Percentiles rank a stretch among this genome's conserved stretches.
Conservation (phyloP, 2,329 filamentous ascomycete species). For the Cordyceps sp. region DNA sequence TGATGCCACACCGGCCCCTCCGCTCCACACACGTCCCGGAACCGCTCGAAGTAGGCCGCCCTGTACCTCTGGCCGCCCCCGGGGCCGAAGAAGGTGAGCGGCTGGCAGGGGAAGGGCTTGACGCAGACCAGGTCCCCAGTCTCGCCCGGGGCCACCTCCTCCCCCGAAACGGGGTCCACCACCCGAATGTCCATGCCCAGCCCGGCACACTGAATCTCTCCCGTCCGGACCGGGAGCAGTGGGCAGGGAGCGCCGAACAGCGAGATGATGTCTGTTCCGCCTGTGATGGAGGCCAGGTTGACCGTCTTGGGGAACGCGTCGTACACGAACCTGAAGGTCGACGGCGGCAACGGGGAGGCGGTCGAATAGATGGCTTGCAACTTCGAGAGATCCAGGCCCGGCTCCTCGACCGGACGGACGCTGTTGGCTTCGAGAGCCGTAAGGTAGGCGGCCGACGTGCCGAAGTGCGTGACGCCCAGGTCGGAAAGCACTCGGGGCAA, state of each 20-base stretch:
- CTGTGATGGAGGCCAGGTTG: conserved; percentile 85
- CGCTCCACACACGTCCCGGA: conserved; percentile 29
- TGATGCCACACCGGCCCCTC: conserved; percentile 63
- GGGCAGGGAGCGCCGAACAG: conserved; percentile 79
- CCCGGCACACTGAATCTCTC: conserved; percentile 63
- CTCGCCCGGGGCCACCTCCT: conserved; percentile 40
- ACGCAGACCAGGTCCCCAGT: conserved; percentile 81
- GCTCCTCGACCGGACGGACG: conserved; percentile 37
- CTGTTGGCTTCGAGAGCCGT: conserved; percentile 72
- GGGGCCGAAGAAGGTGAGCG: conserved; percentile 71
- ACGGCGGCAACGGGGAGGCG: conserved; percentile 79
- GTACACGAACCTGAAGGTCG: conserved; percentile 86
- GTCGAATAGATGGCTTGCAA: conserved; percentile 87
- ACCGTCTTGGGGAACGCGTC: conserved; percentile 61
- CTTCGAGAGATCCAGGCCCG: conserved; percentile 38
- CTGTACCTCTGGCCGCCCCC: conserved; percentile 54
- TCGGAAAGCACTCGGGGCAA: conserved; percentile 71
- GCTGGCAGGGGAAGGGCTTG: conserved; percentile 77
- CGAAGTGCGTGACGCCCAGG: conserved; percentile 77
- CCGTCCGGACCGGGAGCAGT: conserved; percentile 52
- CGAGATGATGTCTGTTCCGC: conserved; percentile 91
- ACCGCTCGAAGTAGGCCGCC: conserved; percentile 76
- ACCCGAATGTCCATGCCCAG: conserved; percentile 63
- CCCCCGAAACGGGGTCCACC: conserved; percentile 40
- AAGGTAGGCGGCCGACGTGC: conserved; percentile 87